Evolutionary conservation across 208 protist genomes (phyloP), one percentile per base, ranked within the genome.

Genomic region (Novymonas esmeraldas): DNA sequence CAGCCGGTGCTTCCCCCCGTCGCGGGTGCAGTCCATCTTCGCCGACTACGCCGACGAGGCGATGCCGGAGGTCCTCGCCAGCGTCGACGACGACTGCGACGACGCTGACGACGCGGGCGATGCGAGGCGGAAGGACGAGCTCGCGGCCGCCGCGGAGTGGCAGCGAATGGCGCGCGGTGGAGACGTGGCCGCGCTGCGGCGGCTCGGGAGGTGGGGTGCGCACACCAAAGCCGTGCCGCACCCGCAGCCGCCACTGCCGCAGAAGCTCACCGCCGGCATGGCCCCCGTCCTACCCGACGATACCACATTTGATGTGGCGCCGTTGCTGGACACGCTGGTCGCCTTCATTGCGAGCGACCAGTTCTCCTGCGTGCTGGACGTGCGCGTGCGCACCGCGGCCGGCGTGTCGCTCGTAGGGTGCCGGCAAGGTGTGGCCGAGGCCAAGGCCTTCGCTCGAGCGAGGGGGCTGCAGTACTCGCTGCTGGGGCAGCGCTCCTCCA

Each of bases 401-500:
- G 58, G 67, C 2, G 28, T 58, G 36, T 11, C 67, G 6, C 20
- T 73, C 2, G 0, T 1, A 11, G 49, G 50, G 4, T 65, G 67
- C 44, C 67, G 67, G 13, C 45, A 73, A 28, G 49, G 58, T 28
- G 39, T 73, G 20, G 39, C 48, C 13, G 41, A 73, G 33, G 20
- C 65, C 39, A 64, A 73, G 50, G 16, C 56, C 1, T 60, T 73
- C 20, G 67, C 67, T 7, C 54, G 61, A 13, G 67, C 57, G 50
- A n/a, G 28, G 33, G 48, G 57, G 58, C 67, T 73, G 49, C 55
- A 60, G 28, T 73, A 73, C 50, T 20, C 39, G 9, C 57, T 50
- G 42, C 9, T 57, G 0, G 50, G 34, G n/a, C 59, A 54, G 41
- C 24, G 5, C 9, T 28, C 58, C n/a, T 65, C 67, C n/a, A 45